Conservation (phyloP, 768 basidiomycete genomes). For the Rhodotorula taiwanensis region DNA sequence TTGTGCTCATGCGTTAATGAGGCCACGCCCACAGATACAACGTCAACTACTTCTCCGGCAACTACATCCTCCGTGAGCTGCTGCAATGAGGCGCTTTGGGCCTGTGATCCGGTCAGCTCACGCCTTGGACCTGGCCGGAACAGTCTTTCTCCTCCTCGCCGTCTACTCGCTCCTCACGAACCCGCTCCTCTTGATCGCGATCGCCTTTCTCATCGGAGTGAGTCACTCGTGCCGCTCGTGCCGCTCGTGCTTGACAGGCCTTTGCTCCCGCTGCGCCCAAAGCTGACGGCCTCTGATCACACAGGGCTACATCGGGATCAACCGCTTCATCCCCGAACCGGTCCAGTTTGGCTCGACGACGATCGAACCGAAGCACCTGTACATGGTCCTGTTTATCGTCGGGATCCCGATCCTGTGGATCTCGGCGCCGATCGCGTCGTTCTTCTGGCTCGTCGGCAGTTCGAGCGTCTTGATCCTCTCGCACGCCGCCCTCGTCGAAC, state of each 20-base stretch:
- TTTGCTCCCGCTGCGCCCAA: no score
- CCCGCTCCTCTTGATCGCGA: conserved; percentile 69
- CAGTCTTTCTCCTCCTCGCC: conserved; percentile 68
- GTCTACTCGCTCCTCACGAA: conserved; percentile 80
- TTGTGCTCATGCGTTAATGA: no score
- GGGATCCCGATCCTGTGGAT: conserved; percentile 79
- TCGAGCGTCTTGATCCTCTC: conserved; percentile 74
- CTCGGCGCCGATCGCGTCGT: conserved; percentile 54
- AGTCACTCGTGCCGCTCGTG: neutral
- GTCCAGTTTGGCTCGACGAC: conserved; percentile 71
- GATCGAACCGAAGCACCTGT: conserved; percentile 82
- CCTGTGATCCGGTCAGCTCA: no score
- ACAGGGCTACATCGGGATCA: conserved; percentile 74
- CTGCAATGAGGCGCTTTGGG: neutral
- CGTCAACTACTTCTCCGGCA: conserved; percentile 54
- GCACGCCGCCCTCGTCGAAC: conserved; percentile 84
- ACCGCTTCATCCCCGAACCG: conserved; percentile 65
- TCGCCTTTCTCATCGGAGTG: conserved; percentile 73
- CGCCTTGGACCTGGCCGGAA: neutral
- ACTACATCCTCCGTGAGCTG: conserved; percentile 56
- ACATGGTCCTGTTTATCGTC: conserved; percentile 80
- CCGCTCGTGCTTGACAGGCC: neutral
- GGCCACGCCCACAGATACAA: neutral
- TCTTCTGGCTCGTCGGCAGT: conserved; percentile 92
- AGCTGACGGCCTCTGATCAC: no score